phyloP scores from a whole-genome alignment of 306 rosid species.

The Nissolia schottii region DNA sequence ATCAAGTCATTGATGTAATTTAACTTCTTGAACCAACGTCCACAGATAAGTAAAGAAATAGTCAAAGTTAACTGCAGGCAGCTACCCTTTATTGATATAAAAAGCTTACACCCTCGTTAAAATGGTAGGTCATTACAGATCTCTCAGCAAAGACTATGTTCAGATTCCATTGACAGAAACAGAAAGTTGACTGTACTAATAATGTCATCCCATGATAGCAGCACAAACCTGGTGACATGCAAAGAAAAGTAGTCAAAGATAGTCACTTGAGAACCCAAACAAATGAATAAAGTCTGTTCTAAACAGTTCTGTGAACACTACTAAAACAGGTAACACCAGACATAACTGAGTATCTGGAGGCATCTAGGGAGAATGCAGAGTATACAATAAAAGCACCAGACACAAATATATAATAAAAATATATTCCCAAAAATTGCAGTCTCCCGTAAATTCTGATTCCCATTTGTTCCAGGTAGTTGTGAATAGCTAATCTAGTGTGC shows the following conservation, averaged over 20 bases:
- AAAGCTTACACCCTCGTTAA: slow-evolving; percentile 28
- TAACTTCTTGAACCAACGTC: slow-evolving; percentile 27
- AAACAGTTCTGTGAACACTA: neutral
- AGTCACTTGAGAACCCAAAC: neutral
- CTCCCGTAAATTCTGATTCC: neutral
- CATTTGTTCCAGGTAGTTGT: neutral
- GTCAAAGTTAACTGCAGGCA: slow-evolving; percentile 25
- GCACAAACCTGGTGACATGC: slow-evolving; percentile 40
- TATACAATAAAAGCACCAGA: neutral
- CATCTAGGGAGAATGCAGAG: neutral
- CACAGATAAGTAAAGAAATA: slow-evolving; percentile 13
- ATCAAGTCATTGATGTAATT: slow-evolving; percentile 29
- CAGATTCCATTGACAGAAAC: slow-evolving; percentile 21
- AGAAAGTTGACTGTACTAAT: slow-evolving; percentile 10
- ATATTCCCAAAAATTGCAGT: neutral
- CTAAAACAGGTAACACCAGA: neutral
- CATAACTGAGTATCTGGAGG: neutral
- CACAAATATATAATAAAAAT: neutral
- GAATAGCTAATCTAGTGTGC: neutral
- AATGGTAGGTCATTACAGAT: slow-evolving; percentile 19
- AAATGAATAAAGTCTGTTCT: neutral
- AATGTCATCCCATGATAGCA: slow-evolving; percentile 17
- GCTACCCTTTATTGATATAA: slow-evolving; percentile 39
- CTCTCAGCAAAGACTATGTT: slow-evolving; percentile 18
- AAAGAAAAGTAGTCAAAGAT: slow-evolving; percentile 22